Evolutionary conservation across 768 basidiomycete species (phyloP).

Genomic region (Pleurotus cornucopiae): DNA sequence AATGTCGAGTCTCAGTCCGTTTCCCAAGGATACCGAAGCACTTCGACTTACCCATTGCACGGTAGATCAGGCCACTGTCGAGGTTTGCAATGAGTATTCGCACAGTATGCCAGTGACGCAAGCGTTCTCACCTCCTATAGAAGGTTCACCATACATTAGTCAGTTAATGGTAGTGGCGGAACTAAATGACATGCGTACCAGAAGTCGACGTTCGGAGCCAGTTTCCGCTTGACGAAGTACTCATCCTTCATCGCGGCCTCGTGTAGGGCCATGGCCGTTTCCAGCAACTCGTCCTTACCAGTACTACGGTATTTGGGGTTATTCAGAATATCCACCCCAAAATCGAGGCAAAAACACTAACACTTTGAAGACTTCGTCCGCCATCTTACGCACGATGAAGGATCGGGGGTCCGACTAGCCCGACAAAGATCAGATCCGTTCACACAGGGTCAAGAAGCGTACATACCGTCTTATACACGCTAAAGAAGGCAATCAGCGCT

Average conservation of each 20-base stretch:
- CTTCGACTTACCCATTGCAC: conserved; percentile 69
- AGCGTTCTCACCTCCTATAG: conserved; percentile 49
- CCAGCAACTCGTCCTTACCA: conserved; percentile 78
- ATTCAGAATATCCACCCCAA: not conserved
- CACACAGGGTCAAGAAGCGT: not conserved
- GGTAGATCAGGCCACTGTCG: conserved; percentile 79
- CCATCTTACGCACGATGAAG: conserved; percentile 86
- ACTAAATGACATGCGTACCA: conserved; percentile 45
- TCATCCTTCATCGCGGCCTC: conserved; percentile 89
- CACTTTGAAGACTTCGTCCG: conserved; percentile 90
- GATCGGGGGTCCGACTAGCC: conserved; percentile 83
- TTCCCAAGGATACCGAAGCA: not conserved
- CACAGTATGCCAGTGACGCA: conserved; percentile 1
- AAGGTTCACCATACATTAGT: too few species aligned
- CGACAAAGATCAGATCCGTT: conserved; percentile 7
- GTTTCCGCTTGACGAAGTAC: conserved; percentile 76
- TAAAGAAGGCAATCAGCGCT: conserved; percentile 12
- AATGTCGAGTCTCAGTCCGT: conserved; percentile 13
- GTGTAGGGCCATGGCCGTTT: conserved; percentile 86
- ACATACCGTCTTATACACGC: conserved; percentile 72
- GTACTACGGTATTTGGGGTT: conserved; percentile 43
- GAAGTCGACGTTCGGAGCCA: conserved; percentile 91
- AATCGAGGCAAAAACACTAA: conserved; percentile 27
- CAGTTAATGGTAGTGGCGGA: too few species aligned
- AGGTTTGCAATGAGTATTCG: conserved; percentile 9